These are phyloP conservation scores for Ochromonas danica DNA, from an alignment of 108 stramenopile species.

Conservation along the genomic window DNA sequence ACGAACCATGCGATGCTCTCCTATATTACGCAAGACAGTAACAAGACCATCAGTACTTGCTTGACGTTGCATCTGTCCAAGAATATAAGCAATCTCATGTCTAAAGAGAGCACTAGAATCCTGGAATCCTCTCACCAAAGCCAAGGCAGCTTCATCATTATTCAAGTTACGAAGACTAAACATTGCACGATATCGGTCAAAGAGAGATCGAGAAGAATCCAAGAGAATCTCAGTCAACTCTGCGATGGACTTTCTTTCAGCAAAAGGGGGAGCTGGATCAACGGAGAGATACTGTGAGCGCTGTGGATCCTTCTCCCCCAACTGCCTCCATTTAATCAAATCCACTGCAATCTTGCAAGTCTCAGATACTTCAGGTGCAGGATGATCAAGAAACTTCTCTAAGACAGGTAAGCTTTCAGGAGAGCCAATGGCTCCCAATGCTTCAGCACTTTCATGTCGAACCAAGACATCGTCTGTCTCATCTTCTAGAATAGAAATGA, in stretches of 20 bases:
- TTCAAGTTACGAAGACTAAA: slow-evolving; percentile 91
- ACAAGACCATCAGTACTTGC: slow-evolving; percentile 71
- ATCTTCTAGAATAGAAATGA: slow-evolving; percentile 59
- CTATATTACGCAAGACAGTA: slow-evolving; percentile 60
- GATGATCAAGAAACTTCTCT: slow-evolving; percentile 31
- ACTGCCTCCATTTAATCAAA: slow-evolving; percentile 66
- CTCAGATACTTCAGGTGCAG: slow-evolving; percentile 72
- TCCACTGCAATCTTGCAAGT: slow-evolving; percentile 83
- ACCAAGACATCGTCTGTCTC: slow-evolving; percentile 67
- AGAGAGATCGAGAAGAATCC: slow-evolving; percentile 67
- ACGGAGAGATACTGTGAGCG: slow-evolving; percentile 47
- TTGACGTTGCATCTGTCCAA: slow-evolving; percentile 92
- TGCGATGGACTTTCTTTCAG: slow-evolving; percentile 43
- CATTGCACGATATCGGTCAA: slow-evolving; percentile 94
- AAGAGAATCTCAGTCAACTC: slow-evolving; percentile 69
- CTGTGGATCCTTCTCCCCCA: neutral
- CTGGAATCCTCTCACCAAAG: slow-evolving; percentile 73
- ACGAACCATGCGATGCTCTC: slow-evolving; percentile 90
- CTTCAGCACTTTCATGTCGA: slow-evolving; percentile 81
- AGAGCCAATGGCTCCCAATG: slow-evolving; percentile 87
- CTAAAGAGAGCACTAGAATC: slow-evolving; percentile 76
- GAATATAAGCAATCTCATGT: slow-evolving; percentile 98
- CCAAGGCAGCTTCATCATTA: slow-evolving; percentile 68
- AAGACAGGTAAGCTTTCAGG: slow-evolving; percentile 49
- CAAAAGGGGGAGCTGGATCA: slow-evolving; percentile 53